Percentiles rank a stretch among this genome's conserved stretches.
Evolutionary conservation across 2,329 filamentous ascomycete genomes (phyloP).

Genomic region (Ambrosiella cleistominuta): DNA sequence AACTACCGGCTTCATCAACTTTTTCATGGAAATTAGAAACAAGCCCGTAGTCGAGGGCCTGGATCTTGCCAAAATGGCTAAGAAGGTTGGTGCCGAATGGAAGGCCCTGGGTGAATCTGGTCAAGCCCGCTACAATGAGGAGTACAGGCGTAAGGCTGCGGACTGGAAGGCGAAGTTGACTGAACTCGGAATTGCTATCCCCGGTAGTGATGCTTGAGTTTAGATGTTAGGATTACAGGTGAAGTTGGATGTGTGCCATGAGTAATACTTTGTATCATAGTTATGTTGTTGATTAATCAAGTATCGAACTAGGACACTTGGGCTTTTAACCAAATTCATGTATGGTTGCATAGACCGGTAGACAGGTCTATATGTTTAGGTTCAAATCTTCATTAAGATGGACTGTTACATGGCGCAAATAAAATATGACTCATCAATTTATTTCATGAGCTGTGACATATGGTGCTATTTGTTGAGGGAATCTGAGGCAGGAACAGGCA

Average conservation of each 20-base stretch:
- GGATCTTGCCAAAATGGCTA: slow-evolving; percentile 13
- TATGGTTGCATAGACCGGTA: too few relatives aligned
- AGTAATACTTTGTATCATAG: too few relatives aligned
- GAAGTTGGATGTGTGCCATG: too few relatives aligned
- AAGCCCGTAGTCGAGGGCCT: background rate
- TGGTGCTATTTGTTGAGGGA: background rate
- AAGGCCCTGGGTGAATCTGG: slow-evolving; percentile 24
- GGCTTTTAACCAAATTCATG: too few relatives aligned
- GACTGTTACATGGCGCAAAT: too few relatives aligned
- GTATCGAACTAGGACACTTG: too few relatives aligned
- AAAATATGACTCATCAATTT: too few relatives aligned
- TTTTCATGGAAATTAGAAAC: background rate
- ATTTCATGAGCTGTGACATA: background rate
- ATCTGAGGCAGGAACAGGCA: background rate
- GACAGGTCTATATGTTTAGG: too few relatives aligned
- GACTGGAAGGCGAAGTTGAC: background rate
- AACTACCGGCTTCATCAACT: slow-evolving; percentile 17
- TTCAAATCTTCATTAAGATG: too few relatives aligned
- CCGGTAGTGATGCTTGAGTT: too few relatives aligned
- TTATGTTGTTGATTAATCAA: too few relatives aligned
- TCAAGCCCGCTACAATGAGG: slow-evolving; percentile 18
- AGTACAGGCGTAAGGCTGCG: background rate
- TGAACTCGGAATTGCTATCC: background rate
- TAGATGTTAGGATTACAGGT: too few relatives aligned
- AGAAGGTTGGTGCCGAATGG: slow-evolving; percentile 24